Evolutionary conservation across 495 filamentous ascomycete genomes (phyloP).

Genomic region (Neurospora discreta): DNA sequence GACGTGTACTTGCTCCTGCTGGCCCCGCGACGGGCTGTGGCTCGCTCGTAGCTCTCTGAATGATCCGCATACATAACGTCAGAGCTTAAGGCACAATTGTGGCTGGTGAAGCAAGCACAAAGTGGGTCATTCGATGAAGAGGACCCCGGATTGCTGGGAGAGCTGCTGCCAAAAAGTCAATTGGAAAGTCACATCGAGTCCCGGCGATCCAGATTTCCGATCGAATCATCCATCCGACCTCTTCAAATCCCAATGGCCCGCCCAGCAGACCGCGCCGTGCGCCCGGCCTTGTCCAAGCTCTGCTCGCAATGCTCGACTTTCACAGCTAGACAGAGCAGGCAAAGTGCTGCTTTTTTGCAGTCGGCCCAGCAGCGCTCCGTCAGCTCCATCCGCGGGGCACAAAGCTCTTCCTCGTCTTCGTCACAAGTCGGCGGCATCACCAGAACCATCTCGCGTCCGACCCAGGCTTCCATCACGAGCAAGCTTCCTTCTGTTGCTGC

Average conservation of each 20-base stretch:
- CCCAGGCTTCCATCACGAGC: constrained; percentile 2
- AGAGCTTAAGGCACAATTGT: neutral
- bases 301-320: constrained; percentile 21
- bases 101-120: constrained; percentile 1
- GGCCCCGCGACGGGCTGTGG: neutral
- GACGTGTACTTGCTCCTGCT: too few species aligned
- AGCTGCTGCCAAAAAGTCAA: neutral
- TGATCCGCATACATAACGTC: neutral
- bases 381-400: constrained; percentile 2
- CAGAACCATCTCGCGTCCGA: neutral
- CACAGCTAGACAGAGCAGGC: constrained; percentile 3
- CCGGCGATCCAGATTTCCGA: neutral
- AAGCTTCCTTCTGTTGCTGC: constrained; percentile 13
- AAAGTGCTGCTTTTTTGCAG: constrained; percentile 12
- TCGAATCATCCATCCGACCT: neutral
- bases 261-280: constrained; percentile 18
- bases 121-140: neutral
- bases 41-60: neutral
- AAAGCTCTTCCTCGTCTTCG: constrained; percentile 1
- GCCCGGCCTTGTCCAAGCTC: constrained; percentile 17
- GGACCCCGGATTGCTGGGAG: neutral
- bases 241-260: constrained; percentile 11
- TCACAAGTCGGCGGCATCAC: neutral
- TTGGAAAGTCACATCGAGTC: neutral
- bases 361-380: constrained; percentile 7